Evolutionary conservation across 441 rosid genomes (phyloP), one percentile per base, ranked within the genome.

Genomic region (Populus hybrid): DNA sequence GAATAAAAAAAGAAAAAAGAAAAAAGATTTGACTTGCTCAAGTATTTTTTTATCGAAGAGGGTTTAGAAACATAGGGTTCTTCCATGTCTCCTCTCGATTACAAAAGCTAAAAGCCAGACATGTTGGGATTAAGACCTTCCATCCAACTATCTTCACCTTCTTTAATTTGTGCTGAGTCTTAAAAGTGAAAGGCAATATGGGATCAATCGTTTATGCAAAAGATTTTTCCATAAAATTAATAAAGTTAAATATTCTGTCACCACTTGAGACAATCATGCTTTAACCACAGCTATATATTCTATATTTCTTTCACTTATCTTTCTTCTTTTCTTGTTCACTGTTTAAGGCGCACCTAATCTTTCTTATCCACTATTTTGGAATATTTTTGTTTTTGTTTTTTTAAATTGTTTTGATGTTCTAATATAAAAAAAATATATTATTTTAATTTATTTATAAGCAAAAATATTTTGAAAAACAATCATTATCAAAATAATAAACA

Each of bases 61-160:
- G 30, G 21, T 74, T 65, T 28, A 32, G 46, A 75, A 67, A 46
- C 78, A 42, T 68, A 50, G 72, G 73, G 53, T 75, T 26, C 16
- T 42, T 63, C 50, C 4, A 65, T 26, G 65, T 0, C 34, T 12
- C 3, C 0, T 7, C 30, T 65, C 24, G 9, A 75, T 30, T 42
- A 10, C 65, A 57, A 76, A 70, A 59, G 68, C 67, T 69, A 68
- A 69, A 75, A 75, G 72, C 66, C 78, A 24, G 53, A 68, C 34
- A 19, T n/a, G 21, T 42, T 18, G 66, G 72, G 78, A 75, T 75
- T 75, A 75, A 75, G 78, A 75, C 78, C 3, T 75, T 46, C 50
- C 46, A 75, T 67, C 72, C 30, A 23, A 57, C 69, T 35, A 57
- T 57, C 59, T 30, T 32, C 70, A 68, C 9, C 16, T 19, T 50